Conservation (phyloP, 1,284 basidiomycete genomes). For the Sanghuangporus weigelae region DNA sequence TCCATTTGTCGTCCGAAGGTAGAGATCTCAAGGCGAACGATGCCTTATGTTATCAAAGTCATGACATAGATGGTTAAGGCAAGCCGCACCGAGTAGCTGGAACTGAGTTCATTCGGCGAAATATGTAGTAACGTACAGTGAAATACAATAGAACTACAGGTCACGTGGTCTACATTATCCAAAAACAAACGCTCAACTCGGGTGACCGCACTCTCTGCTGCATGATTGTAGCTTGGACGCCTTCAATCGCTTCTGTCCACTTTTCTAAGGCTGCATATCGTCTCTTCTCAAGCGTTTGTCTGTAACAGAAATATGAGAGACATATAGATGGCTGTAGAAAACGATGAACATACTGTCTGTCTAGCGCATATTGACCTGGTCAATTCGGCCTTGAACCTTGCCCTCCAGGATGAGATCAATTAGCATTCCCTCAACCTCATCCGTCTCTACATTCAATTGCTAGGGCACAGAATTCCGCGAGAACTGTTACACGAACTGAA, state of each 20-base stretch:
- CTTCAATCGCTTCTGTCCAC: constrained; percentile 76
- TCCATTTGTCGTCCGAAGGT: constrained; percentile 19
- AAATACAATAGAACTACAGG: no score
- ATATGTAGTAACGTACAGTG: no score
- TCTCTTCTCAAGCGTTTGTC: constrained; percentile 78
- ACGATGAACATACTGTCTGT: constrained; percentile 65
- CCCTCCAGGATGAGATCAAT: constrained; percentile 93
- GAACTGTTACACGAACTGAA: constrained; percentile 6
- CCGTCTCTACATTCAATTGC: constrained; percentile 88
- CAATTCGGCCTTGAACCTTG: constrained; percentile 91
- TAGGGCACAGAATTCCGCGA: constrained; percentile 29
- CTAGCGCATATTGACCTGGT: constrained; percentile 91
- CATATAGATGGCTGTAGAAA: background rate
- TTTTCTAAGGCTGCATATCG: constrained; percentile 78
- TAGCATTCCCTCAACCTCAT: constrained; percentile 90
- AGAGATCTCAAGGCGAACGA: background rate
- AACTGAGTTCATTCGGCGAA: no score
- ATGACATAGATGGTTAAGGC: no score
- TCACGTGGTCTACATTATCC: background rate
- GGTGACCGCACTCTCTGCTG: constrained; percentile 24
- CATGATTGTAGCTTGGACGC: constrained; percentile 66
- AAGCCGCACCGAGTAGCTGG: no score
- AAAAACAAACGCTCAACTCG: constrained; percentile 4
- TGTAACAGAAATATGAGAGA: constrained; percentile 27
- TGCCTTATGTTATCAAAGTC: background rate